These are phyloP conservation scores for Sphenostylis stenocarpa DNA, from an alignment of 306 rosid species.

Conservation along the genomic window DNA sequence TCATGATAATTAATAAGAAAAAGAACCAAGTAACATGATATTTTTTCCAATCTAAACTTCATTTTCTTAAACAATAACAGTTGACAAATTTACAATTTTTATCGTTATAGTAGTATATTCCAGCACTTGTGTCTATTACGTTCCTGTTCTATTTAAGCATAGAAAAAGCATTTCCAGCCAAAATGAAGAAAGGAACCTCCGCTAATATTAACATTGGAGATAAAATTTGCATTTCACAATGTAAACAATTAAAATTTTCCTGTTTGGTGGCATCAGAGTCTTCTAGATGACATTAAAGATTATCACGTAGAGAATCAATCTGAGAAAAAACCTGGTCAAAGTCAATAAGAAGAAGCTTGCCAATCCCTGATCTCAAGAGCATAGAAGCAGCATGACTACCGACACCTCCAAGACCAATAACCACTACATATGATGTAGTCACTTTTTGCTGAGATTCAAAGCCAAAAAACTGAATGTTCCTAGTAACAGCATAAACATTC, in stretches of 20 bases:
- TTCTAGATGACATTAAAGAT: conserved; percentile 1
- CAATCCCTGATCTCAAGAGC: conserved; percentile 93
- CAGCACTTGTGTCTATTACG: neutral
- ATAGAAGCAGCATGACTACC: conserved; percentile 96
- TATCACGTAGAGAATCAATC: conserved; percentile 3
- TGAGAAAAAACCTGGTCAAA: conserved; percentile 82
- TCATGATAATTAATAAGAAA: neutral
- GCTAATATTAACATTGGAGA: neutral
- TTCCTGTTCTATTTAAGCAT: conserved; percentile 6
- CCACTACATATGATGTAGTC: conserved; percentile 83
- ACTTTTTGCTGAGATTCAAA: conserved; percentile 76
- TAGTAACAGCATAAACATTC: conserved; percentile 36
- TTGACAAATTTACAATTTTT: conserved; percentile 18
- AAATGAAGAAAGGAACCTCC: neutral
- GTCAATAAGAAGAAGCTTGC: conserved; percentile 95
- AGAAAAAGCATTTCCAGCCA: neutral
- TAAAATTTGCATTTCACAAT: neutral
- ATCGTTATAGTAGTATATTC: neutral
- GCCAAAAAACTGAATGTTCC: conserved; percentile 95
- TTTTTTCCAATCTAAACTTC: conserved; percentile 16
- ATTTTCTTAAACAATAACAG: conserved; percentile 1
- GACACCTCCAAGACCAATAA: conserved; percentile 98
- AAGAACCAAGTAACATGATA: neutral
- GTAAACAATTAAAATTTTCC: neutral
- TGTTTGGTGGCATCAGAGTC: conserved; percentile 13